Percentiles rank a stretch among this genome's conserved stretches.
These are phyloP conservation scores for Aquilaria yunnanensis DNA, from an alignment of 345 rosid species.

Conservation along the genomic window DNA sequence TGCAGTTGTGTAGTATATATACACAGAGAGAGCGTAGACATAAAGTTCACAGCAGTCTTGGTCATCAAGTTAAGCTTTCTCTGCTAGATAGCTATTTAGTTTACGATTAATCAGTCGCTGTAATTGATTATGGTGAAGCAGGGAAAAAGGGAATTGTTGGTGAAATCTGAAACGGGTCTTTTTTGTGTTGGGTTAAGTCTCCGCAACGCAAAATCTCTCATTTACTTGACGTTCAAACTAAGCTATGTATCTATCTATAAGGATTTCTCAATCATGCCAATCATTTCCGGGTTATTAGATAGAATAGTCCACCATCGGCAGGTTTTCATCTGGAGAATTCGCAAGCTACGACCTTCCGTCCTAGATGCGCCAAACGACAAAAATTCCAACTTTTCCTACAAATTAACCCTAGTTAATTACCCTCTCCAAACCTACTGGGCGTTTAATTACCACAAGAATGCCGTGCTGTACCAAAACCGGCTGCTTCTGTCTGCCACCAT, in stretches of 20 bases:
- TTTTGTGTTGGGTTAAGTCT: slow-evolving; percentile 8
- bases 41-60: neutral
- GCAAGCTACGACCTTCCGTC: too few species aligned
- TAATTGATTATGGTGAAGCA: slow-evolving; percentile 1
- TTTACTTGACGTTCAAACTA: slow-evolving; percentile 61
- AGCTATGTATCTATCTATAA: slow-evolving; percentile 26
- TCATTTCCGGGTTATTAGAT: too few species aligned
- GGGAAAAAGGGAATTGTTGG: slow-evolving; percentile 3
- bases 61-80: slow-evolving; percentile 1
- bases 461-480: slow-evolving; percentile 88
- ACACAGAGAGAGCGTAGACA: neutral
- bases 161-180: neutral
- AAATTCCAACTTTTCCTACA: too few species aligned
- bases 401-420: too few species aligned
- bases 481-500: slow-evolving; percentile 23
- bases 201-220: slow-evolving; percentile 30
- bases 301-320: too few species aligned
- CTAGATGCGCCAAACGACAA: too few species aligned
- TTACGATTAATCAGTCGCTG: neutral
- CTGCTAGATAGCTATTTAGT: neutral
- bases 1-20: slow-evolving; percentile 12
- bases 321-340: too few species aligned
- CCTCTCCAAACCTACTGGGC: too few species aligned
- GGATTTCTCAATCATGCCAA: too few species aligned
- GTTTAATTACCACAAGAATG: slow-evolving; percentile 57